These are phyloP conservation scores for Paecilomyces sp. DNA, from an alignment of 2,329 filamentous ascomycete genomes.

Conservation along the genomic window DNA sequence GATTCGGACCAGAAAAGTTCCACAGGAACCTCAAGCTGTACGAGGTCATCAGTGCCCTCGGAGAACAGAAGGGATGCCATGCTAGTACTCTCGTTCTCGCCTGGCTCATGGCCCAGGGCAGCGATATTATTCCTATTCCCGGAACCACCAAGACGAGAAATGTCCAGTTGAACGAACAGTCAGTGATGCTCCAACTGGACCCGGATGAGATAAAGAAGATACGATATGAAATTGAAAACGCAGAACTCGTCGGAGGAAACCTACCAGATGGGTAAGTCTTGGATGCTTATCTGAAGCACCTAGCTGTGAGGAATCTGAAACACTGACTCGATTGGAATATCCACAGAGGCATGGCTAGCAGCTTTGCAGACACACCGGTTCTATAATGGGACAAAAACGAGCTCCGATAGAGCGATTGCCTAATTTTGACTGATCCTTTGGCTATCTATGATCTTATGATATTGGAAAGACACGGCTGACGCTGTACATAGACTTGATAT, in stretches of 20 bases:
- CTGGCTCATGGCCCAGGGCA: neutral
- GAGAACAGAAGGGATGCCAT: neutral
- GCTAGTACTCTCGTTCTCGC: neutral
- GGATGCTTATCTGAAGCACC: neutral
- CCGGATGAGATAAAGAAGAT: neutral
- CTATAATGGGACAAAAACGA: neutral
- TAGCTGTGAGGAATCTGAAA: neutral
- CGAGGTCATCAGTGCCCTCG: neutral
- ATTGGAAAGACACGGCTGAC: neutral
- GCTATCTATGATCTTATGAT: neutral
- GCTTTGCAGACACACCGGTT: neutral
- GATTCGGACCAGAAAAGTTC: neutral
- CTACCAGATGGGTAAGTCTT: neutral
- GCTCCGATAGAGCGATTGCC: too few species aligned
- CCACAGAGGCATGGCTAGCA: neutral
- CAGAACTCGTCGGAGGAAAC: neutral
- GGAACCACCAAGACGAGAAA: neutral
- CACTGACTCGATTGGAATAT: neutral
- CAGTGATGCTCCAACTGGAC: neutral
- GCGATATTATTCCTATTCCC: neutral
- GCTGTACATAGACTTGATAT: neutral
- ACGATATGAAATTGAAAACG: neutral
- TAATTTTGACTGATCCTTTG: too few species aligned
- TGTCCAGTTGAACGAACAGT: neutral
- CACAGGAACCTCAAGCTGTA: neutral